Evolutionary conservation across 1,284 basidiomycete species (phyloP).

Genomic region (Tylopilus sp.): DNA sequence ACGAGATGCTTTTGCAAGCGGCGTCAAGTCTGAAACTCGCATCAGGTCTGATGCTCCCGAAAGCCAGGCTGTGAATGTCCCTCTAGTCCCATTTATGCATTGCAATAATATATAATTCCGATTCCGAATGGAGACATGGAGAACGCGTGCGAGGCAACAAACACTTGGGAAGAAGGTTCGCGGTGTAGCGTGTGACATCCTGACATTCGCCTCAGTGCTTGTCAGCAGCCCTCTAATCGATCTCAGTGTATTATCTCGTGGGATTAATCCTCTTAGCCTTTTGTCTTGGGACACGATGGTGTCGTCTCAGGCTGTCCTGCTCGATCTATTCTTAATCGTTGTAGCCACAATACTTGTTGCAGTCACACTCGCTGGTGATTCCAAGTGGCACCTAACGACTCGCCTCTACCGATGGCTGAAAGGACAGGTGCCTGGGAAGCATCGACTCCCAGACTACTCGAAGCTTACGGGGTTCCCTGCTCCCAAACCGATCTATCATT

Average conservation of each 20-base stretch:
- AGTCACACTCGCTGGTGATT: not conserved
- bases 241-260: not conserved
- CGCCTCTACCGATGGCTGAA: slow-evolving; percentile 11
- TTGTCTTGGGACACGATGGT: slow-evolving; percentile 11
- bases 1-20: slow-evolving; percentile 63
- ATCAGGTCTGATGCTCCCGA: slow-evolving; percentile 32
- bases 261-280: not conserved
- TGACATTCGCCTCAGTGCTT: not conserved
- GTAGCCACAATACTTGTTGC: slow-evolving; percentile 5
- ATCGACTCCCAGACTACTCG: slow-evolving; percentile 33
- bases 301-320: not conserved
- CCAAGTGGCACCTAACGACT: not conserved
- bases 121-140: not conserved
- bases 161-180: not conserved
- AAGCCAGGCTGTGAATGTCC: slow-evolving; percentile 44
- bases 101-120: not conserved
- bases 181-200: too few species aligned
- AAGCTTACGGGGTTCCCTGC: slow-evolving; percentile 40
- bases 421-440: slow-evolving; percentile 3
- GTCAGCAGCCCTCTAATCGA: not conserved
- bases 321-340: not conserved
- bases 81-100: not conserved
- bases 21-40: slow-evolving; percentile 42
- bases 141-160: not conserved
- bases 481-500: slow-evolving; percentile 40